Conservation (phyloP, 2,329 filamentous ascomycete genomes). For the Ophiostoma pallidulum region DNA sequence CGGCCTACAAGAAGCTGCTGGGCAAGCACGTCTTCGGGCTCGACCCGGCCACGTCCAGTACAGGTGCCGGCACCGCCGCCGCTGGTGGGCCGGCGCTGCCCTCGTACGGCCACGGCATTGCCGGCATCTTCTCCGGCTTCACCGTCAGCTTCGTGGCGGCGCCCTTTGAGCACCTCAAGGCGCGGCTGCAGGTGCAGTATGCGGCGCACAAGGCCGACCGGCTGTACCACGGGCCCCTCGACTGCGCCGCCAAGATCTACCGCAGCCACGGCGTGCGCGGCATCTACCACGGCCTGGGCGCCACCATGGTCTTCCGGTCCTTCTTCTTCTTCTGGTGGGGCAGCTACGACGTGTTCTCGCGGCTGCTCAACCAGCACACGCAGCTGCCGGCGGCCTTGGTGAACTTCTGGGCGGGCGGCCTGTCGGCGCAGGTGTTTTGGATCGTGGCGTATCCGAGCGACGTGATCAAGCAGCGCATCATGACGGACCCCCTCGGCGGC, state of each 20-base stretch:
- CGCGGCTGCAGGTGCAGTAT: conserved; percentile 90
- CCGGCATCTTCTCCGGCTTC: conserved; percentile 75
- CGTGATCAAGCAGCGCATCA: conserved; percentile 91
- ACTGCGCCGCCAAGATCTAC: conserved; percentile 66
- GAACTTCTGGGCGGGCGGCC: conserved; percentile 95
- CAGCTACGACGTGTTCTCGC: conserved; percentile 80
- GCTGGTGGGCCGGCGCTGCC: conserved; percentile 49
- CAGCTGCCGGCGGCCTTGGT: conserved; percentile 64
- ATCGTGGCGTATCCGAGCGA: conserved; percentile 83
- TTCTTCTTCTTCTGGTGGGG: conserved; percentile 99
- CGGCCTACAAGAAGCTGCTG: conserved; percentile 76
- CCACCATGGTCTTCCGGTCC: conserved; percentile 78
- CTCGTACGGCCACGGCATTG: conserved; percentile 72
- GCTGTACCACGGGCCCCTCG: conserved; percentile 77
- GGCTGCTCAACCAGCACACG: conserved; percentile 57
- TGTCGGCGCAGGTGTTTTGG: conserved; percentile 94
- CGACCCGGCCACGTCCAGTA: conserved; percentile 29
- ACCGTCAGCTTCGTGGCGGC: conserved; percentile 91
- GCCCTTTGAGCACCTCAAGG: conserved; percentile 92
- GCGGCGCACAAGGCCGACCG: conserved; percentile 66
- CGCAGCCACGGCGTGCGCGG: conserved; percentile 65
- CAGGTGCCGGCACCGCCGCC: conserved; percentile 18
- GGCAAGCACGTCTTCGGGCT: conserved; percentile 63
- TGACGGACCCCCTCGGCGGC: conserved; percentile 84
- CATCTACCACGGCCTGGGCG: conserved; percentile 74